Evolutionary conservation across 352 stramenopile genomes (phyloP).

Genomic region (Pythium phragmiticola): DNA sequence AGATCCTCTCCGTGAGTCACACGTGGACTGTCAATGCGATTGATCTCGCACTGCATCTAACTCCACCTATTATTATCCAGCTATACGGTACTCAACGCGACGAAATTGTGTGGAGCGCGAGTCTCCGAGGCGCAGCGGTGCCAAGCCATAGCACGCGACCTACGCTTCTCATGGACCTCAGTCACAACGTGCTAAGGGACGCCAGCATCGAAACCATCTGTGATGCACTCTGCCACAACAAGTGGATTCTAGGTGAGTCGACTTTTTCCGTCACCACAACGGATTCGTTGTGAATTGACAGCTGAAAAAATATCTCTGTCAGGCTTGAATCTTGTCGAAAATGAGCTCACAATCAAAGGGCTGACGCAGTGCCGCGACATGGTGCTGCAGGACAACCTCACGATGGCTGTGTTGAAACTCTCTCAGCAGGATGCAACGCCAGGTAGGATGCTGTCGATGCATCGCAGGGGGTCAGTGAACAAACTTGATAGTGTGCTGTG

Average conservation of each 20-base stretch:
- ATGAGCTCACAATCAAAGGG: slow-evolving; percentile 36
- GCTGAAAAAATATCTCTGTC: neutral
- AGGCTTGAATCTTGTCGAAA: slow-evolving; percentile 51
- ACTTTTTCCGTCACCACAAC: neutral
- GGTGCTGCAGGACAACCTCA: slow-evolving; percentile 43
- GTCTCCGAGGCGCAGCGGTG: slow-evolving; percentile 36
- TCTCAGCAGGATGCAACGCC: slow-evolving; percentile 25
- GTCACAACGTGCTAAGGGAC: slow-evolving; percentile 46
- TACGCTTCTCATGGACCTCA: slow-evolving; percentile 46
- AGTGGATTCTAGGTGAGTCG: slow-evolving; percentile 52
- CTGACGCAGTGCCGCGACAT: slow-evolving; percentile 35
- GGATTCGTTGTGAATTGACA: neutral
- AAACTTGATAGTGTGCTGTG: neutral
- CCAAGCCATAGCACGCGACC: slow-evolving; percentile 9
- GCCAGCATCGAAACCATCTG: slow-evolving; percentile 36
- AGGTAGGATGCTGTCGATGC: neutral
- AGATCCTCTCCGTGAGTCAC: slow-evolving; percentile 50
- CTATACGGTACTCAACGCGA: slow-evolving; percentile 54
- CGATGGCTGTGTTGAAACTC: slow-evolving; percentile 43
- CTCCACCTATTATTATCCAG: slow-evolving; percentile 19
- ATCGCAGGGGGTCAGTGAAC: neutral
- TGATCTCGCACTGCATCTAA: neutral
- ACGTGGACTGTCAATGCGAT: neutral
- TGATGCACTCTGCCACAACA: slow-evolving; percentile 61
- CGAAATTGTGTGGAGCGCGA: slow-evolving; percentile 56